Evolutionary conservation across 345 rosid genomes (phyloP).

Genomic region (Turnera subulata): DNA sequence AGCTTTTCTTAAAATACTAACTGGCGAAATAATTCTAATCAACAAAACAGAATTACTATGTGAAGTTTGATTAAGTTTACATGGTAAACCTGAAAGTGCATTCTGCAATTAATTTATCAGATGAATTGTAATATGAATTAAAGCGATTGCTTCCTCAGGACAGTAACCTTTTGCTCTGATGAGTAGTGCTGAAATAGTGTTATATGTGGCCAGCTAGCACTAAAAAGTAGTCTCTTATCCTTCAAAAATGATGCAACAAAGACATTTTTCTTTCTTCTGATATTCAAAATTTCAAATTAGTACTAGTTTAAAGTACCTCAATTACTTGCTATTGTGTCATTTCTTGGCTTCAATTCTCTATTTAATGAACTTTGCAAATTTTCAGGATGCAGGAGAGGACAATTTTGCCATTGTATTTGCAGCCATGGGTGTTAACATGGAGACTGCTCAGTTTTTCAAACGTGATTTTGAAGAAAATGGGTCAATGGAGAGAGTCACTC

Average conservation of each 20-base stretch:
- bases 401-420: conserved; percentile 98
- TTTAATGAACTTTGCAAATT: conserved; percentile 9
- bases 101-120: too few species aligned
- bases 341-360: neutral
- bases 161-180: too few species aligned
- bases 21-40: neutral
- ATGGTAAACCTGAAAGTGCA: too few species aligned
- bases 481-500: conserved; percentile 97
- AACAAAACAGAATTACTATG: neutral
- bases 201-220: too few species aligned
- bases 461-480: conserved; percentile 99
- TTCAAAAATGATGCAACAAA: too few species aligned
- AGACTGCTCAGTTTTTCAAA: conserved; percentile 96
- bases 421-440: conserved; percentile 99
- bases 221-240: too few species aligned
- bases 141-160: too few species aligned
- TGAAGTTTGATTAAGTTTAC: neutral
- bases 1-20: too few species aligned
- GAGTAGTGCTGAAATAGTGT: too few species aligned
- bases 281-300: neutral
- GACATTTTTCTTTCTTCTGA: too few species aligned
- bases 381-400: conserved; percentile 81
- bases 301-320: neutral
- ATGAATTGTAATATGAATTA: too few species aligned
- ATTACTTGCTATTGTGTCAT: neutral